A percentile compares a stretch with the other conserved stretches of the same genome.
Evolutionary conservation across 2,329 filamentous ascomycete genomes (phyloP).

Genomic region (Oidium heveae): DNA sequence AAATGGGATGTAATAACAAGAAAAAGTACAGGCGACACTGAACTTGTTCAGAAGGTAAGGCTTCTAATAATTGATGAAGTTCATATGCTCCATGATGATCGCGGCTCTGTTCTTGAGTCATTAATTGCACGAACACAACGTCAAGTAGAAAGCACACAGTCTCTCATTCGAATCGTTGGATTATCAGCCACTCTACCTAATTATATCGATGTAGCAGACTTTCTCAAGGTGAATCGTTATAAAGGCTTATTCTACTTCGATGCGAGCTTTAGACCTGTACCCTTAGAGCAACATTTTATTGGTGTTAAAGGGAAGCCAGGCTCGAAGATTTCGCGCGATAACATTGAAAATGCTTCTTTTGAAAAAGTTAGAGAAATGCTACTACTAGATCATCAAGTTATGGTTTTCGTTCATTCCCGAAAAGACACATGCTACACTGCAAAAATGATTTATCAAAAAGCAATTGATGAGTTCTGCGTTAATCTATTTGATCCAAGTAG

Average conservation of each 20-base stretch:
- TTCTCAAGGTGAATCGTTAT: constrained; percentile 82
- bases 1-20: constrained; percentile 98
- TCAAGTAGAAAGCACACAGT: constrained; percentile 95
- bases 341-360: constrained; percentile 66
- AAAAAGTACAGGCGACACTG: constrained; percentile 91
- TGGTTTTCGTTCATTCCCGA: constrained; percentile 96
- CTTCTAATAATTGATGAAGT: constrained; percentile 96
- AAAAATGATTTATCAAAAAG: constrained; percentile 65
- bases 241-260: constrained; percentile 95
- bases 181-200: constrained; percentile 91
- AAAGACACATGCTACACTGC: constrained; percentile 84
- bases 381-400: constrained; percentile 75
- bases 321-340: constrained; percentile 59
- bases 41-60: constrained; percentile 89
- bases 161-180: constrained; percentile 83
- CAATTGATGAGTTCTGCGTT: constrained; percentile 49
- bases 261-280: constrained; percentile 81
- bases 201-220: constrained; percentile 89
- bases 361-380: constrained; percentile 94
- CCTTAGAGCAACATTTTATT: constrained; percentile 89
- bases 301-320: constrained; percentile 83
- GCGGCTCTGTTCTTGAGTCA: constrained; percentile 86
- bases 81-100: constrained; percentile 96
- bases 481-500: constrained; percentile 62
- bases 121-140: constrained; percentile 83